phyloP scores from a whole-genome alignment of 2,329 filamentous ascomycete genomes.

The Rhinocladiella similis region DNA sequence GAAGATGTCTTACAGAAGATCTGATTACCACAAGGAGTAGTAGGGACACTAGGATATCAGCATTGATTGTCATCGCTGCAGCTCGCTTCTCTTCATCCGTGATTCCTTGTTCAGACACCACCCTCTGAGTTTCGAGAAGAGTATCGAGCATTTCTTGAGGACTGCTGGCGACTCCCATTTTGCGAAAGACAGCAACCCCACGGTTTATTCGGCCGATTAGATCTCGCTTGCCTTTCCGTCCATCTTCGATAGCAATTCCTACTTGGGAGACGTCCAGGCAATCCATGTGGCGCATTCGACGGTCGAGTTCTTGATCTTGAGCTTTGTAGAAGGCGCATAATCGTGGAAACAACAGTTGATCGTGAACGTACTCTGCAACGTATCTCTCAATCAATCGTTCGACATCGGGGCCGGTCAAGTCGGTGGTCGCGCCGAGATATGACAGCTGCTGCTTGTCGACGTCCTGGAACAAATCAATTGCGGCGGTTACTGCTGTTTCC shows the following conservation, averaged over 20 bases:
- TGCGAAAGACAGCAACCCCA: slow-evolving; percentile 86
- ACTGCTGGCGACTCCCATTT: slow-evolving; percentile 73
- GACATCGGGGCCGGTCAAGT: slow-evolving; percentile 86
- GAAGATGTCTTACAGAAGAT: slow-evolving; percentile 81
- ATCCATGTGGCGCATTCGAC: slow-evolving; percentile 89
- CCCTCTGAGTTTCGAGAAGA: slow-evolving; percentile 77
- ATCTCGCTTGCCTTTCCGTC: slow-evolving; percentile 75
- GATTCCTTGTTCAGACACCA: slow-evolving; percentile 63
- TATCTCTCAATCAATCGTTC: slow-evolving; percentile 95
- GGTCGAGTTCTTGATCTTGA: slow-evolving; percentile 85
- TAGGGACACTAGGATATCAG: slow-evolving; percentile 89
- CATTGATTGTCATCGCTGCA: slow-evolving; percentile 68
- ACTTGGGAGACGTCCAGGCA: slow-evolving; percentile 93
- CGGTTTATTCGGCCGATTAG: slow-evolving; percentile 73
- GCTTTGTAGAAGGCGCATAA: slow-evolving; percentile 74
- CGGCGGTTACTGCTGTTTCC: slow-evolving; percentile 87
- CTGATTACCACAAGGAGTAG: slow-evolving; percentile 90
- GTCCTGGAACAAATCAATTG: slow-evolving; percentile 92
- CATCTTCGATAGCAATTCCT: slow-evolving; percentile 81
- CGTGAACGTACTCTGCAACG: slow-evolving; percentile 88
- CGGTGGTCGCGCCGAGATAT: slow-evolving; percentile 85
- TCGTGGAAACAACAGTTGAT: slow-evolving; percentile 77
- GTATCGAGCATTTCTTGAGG: slow-evolving; percentile 88
- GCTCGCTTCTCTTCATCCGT: slow-evolving; percentile 52
- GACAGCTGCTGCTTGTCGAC: slow-evolving; percentile 96